Evolutionary conservation across 768 basidiomycete species (phyloP).

Genomic region (Pisolithus microcarpus): DNA sequence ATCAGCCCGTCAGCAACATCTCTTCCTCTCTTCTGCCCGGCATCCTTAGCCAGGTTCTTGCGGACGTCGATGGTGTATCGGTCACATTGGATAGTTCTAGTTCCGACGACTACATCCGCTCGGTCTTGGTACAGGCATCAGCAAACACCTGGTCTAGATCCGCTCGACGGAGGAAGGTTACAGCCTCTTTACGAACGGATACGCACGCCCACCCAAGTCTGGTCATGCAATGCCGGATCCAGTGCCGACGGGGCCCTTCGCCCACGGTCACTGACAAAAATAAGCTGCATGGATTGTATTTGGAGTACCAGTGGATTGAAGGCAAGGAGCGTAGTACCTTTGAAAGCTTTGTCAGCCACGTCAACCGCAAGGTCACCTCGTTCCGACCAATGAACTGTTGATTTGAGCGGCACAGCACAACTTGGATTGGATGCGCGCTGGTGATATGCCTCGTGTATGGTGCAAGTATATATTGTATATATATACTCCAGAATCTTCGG

Average conservation of each 20-base stretch:
- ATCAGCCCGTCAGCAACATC: conserved; percentile 28
- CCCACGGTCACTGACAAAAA: conserved; percentile 10
- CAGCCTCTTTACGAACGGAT: neutral
- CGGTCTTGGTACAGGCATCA: conserved; percentile 27
- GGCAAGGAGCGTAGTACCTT: conserved; percentile 53
- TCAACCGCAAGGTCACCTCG: conserved; percentile 41
- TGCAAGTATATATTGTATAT: no score
- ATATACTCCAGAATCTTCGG: neutral
- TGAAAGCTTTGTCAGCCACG: conserved; percentile 63
- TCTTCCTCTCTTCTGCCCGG: conserved; percentile 7
- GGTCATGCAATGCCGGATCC: conserved; percentile 21
- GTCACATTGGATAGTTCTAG: conserved; percentile 1
- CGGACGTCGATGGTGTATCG: conserved; percentile 25
- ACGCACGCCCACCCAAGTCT: neutral
- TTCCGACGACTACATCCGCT: conserved; percentile 6
- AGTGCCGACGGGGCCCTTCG: conserved; percentile 10
- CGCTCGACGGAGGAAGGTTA: conserved; percentile 45
- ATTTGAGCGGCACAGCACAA: neutral
- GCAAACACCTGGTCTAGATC: conserved; percentile 65
- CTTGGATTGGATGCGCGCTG: no score
- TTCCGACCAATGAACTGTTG: neutral
- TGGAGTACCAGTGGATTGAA: conserved; percentile 53
- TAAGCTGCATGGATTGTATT: conserved; percentile 2
- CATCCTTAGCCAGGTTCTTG: conserved; percentile 27
- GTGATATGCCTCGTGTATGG: no score